Evolutionary conservation across 306 rosid species (phyloP).

Genomic region (Vachellia collinsii): DNA sequence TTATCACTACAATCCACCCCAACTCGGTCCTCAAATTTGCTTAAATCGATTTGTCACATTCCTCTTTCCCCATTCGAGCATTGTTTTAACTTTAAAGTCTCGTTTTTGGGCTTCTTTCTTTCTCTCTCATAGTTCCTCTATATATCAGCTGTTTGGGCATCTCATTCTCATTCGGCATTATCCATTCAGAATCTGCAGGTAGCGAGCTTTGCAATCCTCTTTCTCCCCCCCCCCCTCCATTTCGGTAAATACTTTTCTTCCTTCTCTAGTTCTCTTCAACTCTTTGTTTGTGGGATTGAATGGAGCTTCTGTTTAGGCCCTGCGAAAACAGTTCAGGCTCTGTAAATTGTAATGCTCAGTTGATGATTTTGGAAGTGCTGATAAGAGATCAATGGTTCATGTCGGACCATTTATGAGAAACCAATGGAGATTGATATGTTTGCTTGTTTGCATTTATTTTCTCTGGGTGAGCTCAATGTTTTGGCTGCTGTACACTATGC

Average conservation of each 20-base stretch:
- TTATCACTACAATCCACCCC: neutral
- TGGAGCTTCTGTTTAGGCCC: slow-evolving; percentile 29
- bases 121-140: slow-evolving; percentile 5
- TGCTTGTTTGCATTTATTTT: slow-evolving; percentile 1
- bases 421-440: slow-evolving; percentile 17
- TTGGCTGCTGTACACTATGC: no score
- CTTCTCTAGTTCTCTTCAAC: neutral
- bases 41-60: slow-evolving; percentile 35
- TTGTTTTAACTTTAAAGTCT: slow-evolving; percentile 7
- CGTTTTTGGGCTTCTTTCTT: neutral
- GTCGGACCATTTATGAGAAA: neutral
- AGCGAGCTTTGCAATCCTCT: neutral
- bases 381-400: slow-evolving; percentile 28
- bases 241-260: neutral
- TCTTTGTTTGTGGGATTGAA: slow-evolving; percentile 29
- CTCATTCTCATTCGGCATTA: slow-evolving; percentile 3
- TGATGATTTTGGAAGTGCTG: slow-evolving; percentile 4
- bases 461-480: slow-evolving; percentile 6
- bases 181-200: slow-evolving; percentile 39
- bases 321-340: slow-evolving; percentile 8
- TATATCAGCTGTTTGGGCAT: neutral
- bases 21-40: slow-evolving; percentile 12
- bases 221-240: neutral
- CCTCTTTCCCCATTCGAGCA: slow-evolving; percentile 7
- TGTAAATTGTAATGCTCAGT: neutral